phyloP scores from a whole-genome alignment of 106 monocot species.

The Triglochin maritima region DNA sequence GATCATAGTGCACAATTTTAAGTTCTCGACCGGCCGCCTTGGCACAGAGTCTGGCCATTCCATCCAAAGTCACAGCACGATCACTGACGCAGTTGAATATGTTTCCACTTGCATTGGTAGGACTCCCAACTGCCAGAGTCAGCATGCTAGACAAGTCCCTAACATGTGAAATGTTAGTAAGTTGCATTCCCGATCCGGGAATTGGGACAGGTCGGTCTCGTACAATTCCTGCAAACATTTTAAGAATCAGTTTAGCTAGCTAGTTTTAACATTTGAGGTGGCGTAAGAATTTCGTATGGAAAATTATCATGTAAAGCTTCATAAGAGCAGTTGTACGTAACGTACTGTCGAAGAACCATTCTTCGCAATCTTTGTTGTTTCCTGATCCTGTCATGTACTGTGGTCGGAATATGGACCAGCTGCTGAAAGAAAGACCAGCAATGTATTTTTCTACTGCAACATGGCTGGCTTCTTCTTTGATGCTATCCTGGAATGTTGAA shows the following conservation, averaged over 20 bases:
- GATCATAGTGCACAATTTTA: slow-evolving; percentile 70
- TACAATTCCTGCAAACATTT: slow-evolving; percentile 54
- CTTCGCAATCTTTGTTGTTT: slow-evolving; percentile 99
- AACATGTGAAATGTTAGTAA: slow-evolving; percentile 81
- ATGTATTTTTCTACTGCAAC: slow-evolving; percentile 85
- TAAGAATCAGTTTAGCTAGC: not conserved
- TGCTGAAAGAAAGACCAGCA: slow-evolving; percentile 44
- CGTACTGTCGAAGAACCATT: slow-evolving; percentile 98
- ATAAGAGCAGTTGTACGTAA: not conserved
- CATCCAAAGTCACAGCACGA: slow-evolving; percentile 74
- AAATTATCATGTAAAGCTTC: not conserved
- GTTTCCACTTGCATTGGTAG: slow-evolving; percentile 37
- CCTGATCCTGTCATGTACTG: slow-evolving; percentile 98
- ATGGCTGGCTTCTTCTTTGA: slow-evolving; percentile 80
- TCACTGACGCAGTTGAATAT: slow-evolving; percentile 93
- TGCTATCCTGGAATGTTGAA: slow-evolving; percentile 41
- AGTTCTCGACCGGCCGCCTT: slow-evolving; percentile 57
- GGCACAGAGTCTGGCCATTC: slow-evolving; percentile 65
- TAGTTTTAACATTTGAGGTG: not conserved
- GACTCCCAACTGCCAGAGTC: slow-evolving; percentile 46
- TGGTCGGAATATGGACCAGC: slow-evolving; percentile 83
- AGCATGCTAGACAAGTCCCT: slow-evolving; percentile 94
- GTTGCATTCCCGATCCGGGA: slow-evolving; percentile 95
- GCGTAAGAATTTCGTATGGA: not conserved
- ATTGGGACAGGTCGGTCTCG: slow-evolving; percentile 68